Percentiles rank a stretch among this genome's conserved stretches.
phyloP scores from a whole-genome alignment of 345 rosid genomes.

The Euphorbia peplus region DNA sequence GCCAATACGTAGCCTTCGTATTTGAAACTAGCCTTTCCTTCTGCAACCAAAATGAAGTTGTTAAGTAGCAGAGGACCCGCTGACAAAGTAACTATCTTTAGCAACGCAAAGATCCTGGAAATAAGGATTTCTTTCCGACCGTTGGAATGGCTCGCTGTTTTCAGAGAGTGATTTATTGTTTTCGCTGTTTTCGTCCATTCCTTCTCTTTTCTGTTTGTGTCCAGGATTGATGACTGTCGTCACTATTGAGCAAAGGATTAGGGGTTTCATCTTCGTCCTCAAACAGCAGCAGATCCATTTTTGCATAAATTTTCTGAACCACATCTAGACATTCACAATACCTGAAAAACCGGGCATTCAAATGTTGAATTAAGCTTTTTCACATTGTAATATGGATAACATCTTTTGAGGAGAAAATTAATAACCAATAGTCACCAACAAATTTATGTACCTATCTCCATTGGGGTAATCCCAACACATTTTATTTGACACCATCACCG shows the following conservation, averaged over 20 bases:
- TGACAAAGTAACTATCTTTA: constrained; percentile 69
- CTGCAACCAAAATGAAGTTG: constrained; percentile 82
- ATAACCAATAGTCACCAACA: too few species aligned
- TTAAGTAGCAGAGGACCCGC: constrained; percentile 86
- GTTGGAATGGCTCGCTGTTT: constrained; percentile 31
- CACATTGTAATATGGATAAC: background rate
- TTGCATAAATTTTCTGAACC: constrained; percentile 58
- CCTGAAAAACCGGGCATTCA: constrained; percentile 40
- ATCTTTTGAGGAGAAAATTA: background rate
- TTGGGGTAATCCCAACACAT: too few species aligned
- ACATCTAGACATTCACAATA: constrained; percentile 56
- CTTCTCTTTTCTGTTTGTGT: constrained; percentile 37
- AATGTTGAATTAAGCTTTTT: constrained; percentile 4
- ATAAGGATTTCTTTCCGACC: constrained; percentile 25
- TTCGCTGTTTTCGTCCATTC: constrained; percentile 34
- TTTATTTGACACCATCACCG: too few species aligned
- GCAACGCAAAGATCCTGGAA: constrained; percentile 81
- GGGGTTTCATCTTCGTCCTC: constrained; percentile 56
- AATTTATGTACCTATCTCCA: too few species aligned
- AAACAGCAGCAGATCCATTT: constrained; percentile 73
- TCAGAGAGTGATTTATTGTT: constrained; percentile 30
- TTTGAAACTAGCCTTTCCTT: constrained; percentile 59
- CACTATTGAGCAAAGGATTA: constrained; percentile 54
- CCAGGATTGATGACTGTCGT: constrained; percentile 63
- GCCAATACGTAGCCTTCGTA: constrained; percentile 78